Base-by-base conservation (phyloP, 164 flowering plant genomes). In the Stephania cephalantha region DNA sequence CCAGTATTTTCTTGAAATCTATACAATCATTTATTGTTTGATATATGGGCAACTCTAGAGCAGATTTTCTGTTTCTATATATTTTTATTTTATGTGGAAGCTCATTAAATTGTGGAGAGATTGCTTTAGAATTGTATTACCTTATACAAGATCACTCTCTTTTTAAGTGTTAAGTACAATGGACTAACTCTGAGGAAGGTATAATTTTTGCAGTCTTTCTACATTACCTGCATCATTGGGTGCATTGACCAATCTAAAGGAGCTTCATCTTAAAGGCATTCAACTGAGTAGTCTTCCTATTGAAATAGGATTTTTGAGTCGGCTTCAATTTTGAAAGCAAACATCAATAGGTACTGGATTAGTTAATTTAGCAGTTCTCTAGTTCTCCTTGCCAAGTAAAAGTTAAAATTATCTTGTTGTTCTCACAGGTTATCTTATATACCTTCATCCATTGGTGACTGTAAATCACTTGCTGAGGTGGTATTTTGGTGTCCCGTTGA, bases 181-280 rank as follows among this genome's bases (percentile, higher is more conserved):
- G 46, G 63, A 69, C 50, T 75, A 70, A 75, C 42, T 66, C 46
- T 73, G 53, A 2, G 53, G 46, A 30, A 42, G 44, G 7, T 72
- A 45, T 35, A 35, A 35, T 35, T 35, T 76, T 6, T 82, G 84
- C 88, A 95, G 99, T 35, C 84, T 95, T 72, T 87, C 88, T 13
- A 66, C 78, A 45, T 81, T 95, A 81, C 99, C 97, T 74, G 69
- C 93, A 79, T 81, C 81, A 71, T 44, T 95, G 80, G 94, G 95
- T 79, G 70, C 83, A 76, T 80, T 95, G 80, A 84, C 87, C 76
- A 84, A 88, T 75, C 70, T 95, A 74, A 82, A 72, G 71, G 85
- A 93, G 69, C 92, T 95, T 76, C 71, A 85, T 73, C 73, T 91
- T 64, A 76, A 85, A 70, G 81, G 84, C 79, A 95, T 91, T 84